These are phyloP conservation scores for Porphyrellus sp. DNA, from an alignment of 1,284 basidiomycete genomes.

Conservation along the genomic window DNA sequence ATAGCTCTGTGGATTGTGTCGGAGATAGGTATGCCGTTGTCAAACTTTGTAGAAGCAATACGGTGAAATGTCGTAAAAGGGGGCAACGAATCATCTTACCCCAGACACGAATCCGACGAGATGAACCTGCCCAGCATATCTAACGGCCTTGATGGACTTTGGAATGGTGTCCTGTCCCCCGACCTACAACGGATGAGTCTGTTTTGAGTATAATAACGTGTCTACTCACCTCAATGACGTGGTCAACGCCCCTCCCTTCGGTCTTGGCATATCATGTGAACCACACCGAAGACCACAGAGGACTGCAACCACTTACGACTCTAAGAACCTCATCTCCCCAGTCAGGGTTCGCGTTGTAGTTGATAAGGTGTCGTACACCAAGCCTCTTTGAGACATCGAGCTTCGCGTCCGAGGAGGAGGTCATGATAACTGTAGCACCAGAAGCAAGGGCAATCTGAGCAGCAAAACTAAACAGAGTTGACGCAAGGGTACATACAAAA, in stretches of 20 bases:
- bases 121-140: conserved; percentile 46
- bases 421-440: conserved; percentile 57
- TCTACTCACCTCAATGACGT: conserved; percentile 49
- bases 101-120: conserved; percentile 48
- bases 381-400: conserved; percentile 45
- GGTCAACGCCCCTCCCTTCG: conserved; percentile 52
- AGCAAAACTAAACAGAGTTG: conserved; percentile 37
- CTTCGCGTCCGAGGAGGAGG: conserved; percentile 62
- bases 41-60: conserved; percentile 7
- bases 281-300: not conserved
- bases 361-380: conserved; percentile 52
- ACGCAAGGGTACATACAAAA: not conserved
- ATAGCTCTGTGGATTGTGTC: conserved; percentile 27
- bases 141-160: conserved; percentile 43
- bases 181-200: conserved; percentile 30
- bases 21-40: conserved; percentile 36
- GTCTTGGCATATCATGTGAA: conserved; percentile 31
- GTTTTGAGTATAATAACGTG: not conserved
- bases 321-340: conserved; percentile 55
- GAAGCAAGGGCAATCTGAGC: conserved; percentile 55
- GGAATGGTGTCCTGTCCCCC: conserved; percentile 51
- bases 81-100: conserved; percentile 23
- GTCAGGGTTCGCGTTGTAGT: conserved; percentile 53
- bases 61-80: not conserved
- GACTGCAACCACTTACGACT: conserved; percentile 25